A percentile compares a stretch with the other conserved stretches of the same genome.
Conservation (phyloP, 805 yeast genomes). For the Lachancea waltii region DNA sequence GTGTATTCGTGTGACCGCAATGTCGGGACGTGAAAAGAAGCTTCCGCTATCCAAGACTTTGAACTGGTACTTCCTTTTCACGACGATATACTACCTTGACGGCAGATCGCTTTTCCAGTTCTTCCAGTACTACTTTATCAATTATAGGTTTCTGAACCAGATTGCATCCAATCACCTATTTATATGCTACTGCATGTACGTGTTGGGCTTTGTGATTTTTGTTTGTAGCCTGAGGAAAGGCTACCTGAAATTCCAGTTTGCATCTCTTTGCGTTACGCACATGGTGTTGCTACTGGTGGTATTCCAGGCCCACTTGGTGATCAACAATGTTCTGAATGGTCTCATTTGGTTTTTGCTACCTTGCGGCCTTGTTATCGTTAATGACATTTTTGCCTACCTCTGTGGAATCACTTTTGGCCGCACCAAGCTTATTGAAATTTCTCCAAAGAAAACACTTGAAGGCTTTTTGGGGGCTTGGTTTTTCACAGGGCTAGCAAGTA, state of each 20-base stretch:
- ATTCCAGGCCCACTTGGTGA: constrained; percentile 89
- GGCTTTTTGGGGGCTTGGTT: constrained; percentile 98
- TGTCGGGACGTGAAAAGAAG: constrained; percentile 73
- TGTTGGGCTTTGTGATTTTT: constrained; percentile 82
- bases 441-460: constrained; percentile 96
- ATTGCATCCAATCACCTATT: constrained; percentile 76
- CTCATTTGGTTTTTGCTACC: constrained; percentile 93
- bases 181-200: constrained; percentile 74
- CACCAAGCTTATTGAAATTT: constrained; percentile 85
- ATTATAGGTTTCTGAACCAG: constrained; percentile 40
- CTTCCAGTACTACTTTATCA: constrained; percentile 41
- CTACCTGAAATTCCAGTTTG: constrained; percentile 84
- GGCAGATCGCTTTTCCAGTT: constrained; percentile 75
- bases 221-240: constrained; percentile 87
- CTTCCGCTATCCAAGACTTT: constrained; percentile 76
- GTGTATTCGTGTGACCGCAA: constrained; percentile 77
- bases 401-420: constrained; percentile 96
- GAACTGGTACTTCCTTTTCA: constrained; percentile 85
- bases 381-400: constrained; percentile 92
- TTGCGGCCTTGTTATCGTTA: constrained; percentile 82
- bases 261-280: constrained; percentile 88
- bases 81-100: constrained; percentile 85
- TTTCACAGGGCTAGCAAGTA: constrained; percentile 74
- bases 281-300: constrained; percentile 88
- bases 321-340: constrained; percentile 82